phyloP scores from a whole-genome alignment of 345 rosid species.

The Raphanus sativus region DNA sequence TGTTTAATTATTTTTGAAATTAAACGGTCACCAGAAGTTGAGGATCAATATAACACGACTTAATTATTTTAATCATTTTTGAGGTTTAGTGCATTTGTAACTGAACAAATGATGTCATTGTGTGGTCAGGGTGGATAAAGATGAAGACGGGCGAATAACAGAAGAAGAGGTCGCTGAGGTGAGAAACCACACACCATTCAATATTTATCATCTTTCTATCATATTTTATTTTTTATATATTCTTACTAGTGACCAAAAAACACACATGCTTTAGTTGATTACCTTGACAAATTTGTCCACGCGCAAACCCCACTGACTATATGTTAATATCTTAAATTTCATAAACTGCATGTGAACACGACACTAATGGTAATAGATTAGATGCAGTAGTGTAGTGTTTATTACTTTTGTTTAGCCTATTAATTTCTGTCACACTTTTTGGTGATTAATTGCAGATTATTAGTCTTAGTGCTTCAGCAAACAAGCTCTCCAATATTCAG shows the following conservation, averaged over 20 bases:
- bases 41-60: not conserved
- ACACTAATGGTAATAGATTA: constrained; percentile 7
- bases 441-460: constrained; percentile 56
- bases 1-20: constrained; percentile 4
- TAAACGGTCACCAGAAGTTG: constrained; percentile 16
- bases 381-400: not conserved
- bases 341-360: constrained; percentile 28
- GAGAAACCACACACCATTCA: constrained; percentile 31
- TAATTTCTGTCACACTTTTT: not conserved
- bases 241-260: not conserved
- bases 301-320: constrained; percentile 35
- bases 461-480: constrained; percentile 82
- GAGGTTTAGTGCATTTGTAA: constrained; percentile 15
- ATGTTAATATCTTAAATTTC: constrained; percentile 12
- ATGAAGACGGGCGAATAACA: constrained; percentile 77
- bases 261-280: constrained; percentile 14
- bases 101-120: constrained; percentile 29
- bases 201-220: constrained; percentile 16
- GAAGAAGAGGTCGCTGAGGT: constrained; percentile 90
- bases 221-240: not conserved
- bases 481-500: constrained; percentile 76
- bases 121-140: constrained; percentile 68
- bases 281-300: constrained; percentile 39
- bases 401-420: constrained; percentile 9
- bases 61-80: not conserved